Base-by-base conservation (phyloP, 2,329 filamentous ascomycete species). In the Macroventuria anomochaeta region DNA sequence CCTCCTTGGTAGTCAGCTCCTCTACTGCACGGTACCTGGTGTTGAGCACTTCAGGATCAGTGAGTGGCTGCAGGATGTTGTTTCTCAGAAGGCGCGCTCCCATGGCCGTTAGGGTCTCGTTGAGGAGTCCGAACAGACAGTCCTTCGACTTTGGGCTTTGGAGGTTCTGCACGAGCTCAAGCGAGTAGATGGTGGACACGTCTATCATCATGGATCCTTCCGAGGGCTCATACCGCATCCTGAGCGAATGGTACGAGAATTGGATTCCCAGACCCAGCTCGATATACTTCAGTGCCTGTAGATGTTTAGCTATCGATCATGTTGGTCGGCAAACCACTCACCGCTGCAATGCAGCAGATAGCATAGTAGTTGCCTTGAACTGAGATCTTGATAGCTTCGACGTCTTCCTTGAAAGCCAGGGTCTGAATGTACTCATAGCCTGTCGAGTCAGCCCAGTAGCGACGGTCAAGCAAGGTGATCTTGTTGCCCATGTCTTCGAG, bases 151-250 rank as follows among this genome's bases (percentile, higher is more conserved):
- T 92, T 0, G 86, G 68, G 62, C 88, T 87, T 11, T 90, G 87
- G 0, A 93, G 70, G 61, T 97, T 99, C 65, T 96, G 91, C 21
- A 97, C 89, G 5, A 99, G 81, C 71, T 99, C 95, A 3, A 99
- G 80, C 0, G 91, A 91, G 31, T 88, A 83, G 23, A 97, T 91
- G 0, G 93, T 96, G 0, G 91, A 88, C 2, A 95, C 82, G 66
- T 97, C 93, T 63, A 97, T 96, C 84, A 96, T 91, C 93, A 97
- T 96, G 0, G 91, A 90, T 20, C 93, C 90, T 69, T 96, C 90
- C 0, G 91, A 92, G 1, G 92, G 89, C 65, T 93, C 88, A 63
- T 96, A 97, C 58, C 86, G 88, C 67, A 97, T 88, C 3, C 91
- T 86, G 26, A 97, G 82, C 17, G 93, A 93, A 69, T 95, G 88